Base-by-base conservation (phyloP, 805 yeast genomes). In the Candida xyloterini region DNA sequence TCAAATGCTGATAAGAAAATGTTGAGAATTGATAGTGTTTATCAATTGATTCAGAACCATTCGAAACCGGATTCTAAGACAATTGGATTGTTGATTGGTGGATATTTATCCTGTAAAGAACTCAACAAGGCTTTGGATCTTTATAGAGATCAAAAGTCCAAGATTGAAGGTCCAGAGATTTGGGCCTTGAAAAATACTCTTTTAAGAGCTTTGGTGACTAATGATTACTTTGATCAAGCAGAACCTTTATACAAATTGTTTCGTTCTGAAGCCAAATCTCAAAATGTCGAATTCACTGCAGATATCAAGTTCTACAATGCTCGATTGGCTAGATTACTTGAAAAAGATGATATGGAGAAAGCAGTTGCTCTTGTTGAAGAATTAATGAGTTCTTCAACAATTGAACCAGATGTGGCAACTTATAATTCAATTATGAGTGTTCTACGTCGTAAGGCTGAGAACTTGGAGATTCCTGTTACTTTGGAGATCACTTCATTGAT, bases 401-500 rank as follows among this genome's bases (percentile, higher is more conserved):
- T 81, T 16, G 52, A 66, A 26, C 82, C 83, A 20, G 85, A 79
- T 55, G 67, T 78, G 32, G 78, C 78, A 13, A 81, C 90, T 2
- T 76, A 76, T 59, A 73, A 89, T 3, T 71, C 74, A 25, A 61
- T 81, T 16, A 67, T 81, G 38, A 79, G 81, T 51, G 59, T 71
- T 37, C 66, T 71, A 47, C 67, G 81, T 62, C 77, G 76, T 53
- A 63, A 62, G n/a, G 65, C 71, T 25, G 78, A 62, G 42, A 51
- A 60, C 2, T 70, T 78, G 7, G 56, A 59, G 9, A 57, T 62
- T n/a, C 47, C 62, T 4, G 59, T 73, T 16, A 66, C 62, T 9
- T 45, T 47, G 14, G 51, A 59, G 16, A 54, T 76, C 18, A 59
- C 60, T 8, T 46, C 50, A 21, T 31, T 62, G 11, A 30, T 38